Conservation (phyloP, 2,329 filamentous ascomycete genomes). For the Colletotrichum siamense region DNA sequence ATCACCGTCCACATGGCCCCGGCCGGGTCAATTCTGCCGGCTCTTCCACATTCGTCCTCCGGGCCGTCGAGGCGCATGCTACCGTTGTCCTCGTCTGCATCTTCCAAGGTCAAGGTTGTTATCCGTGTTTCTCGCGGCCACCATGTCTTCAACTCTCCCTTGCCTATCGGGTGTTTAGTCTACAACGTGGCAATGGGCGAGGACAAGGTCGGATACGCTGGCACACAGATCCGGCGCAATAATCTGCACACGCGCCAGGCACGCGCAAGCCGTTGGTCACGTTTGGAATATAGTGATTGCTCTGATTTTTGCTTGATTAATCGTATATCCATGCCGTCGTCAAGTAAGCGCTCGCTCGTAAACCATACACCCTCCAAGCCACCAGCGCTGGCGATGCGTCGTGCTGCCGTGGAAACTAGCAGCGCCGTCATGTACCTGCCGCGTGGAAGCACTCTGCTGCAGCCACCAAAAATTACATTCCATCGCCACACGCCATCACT, state of each 20-base stretch:
- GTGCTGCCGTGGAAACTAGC: neutral
- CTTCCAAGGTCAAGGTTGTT: neutral
- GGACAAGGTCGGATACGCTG: slow-evolving; percentile 5
- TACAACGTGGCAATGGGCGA: neutral
- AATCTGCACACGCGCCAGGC: slow-evolving; percentile 4
- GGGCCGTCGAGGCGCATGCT: neutral
- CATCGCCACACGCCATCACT: neutral
- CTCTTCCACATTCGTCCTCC: neutral
- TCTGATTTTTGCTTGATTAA: neutral
- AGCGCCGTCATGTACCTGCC: neutral
- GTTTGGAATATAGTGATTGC: neutral
- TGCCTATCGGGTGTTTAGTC: neutral
- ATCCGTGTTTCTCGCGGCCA: neutral
- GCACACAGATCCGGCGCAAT: slow-evolving; percentile 5
- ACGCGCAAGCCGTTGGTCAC: neutral
- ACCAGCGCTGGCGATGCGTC: neutral
- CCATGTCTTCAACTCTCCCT: neutral
- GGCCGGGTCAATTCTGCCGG: neutral
- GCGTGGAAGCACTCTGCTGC: neutral
- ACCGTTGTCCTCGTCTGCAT: neutral
- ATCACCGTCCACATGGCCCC: neutral
- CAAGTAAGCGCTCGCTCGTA: neutral
- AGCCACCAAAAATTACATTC: neutral
- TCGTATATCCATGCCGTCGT: neutral
- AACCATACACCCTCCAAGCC: neutral